Evolutionary conservation across 345 rosid genomes (phyloP).

Genomic region (Psidium friedrichsthalianum): DNA sequence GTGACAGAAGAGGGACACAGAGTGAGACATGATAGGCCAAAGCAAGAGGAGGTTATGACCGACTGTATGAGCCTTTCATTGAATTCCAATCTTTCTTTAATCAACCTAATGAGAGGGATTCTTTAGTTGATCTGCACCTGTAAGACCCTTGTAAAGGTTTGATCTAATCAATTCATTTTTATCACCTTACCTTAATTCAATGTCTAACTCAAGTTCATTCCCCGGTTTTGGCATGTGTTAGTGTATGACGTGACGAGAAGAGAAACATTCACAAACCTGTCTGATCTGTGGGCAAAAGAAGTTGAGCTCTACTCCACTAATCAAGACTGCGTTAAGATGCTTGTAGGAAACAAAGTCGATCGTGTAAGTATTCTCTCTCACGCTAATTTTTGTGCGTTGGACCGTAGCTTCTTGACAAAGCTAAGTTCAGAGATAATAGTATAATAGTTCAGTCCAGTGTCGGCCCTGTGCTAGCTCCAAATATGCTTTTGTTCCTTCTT

Average conservation of each 20-base stretch:
- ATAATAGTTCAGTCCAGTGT: not conserved
- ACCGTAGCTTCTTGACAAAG: not conserved
- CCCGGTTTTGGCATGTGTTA: conserved; percentile 4
- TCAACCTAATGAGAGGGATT: too few species aligned
- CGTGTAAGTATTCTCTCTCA: conserved; percentile 32
- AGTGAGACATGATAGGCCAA: not conserved
- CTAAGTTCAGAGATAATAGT: not conserved
- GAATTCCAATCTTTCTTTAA: not conserved
- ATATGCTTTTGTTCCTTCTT: not conserved
- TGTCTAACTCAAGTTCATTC: not conserved
- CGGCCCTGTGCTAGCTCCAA: not conserved
- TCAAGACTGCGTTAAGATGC: conserved; percentile 76
- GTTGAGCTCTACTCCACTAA: conserved; percentile 78
- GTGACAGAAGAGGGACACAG: not conserved
- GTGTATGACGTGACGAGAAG: conserved; percentile 88
- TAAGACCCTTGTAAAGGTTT: too few species aligned
- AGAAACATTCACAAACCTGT: conserved; percentile 74
- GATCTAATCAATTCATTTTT: not conserved
- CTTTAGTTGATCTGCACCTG: too few species aligned
- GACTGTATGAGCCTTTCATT: not conserved
- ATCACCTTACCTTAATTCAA: not conserved
- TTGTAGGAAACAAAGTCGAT: conserved; percentile 90
- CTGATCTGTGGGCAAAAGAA: conserved; percentile 89
- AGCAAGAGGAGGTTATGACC: not conserved
- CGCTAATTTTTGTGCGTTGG: not conserved